Conservation (phyloP, 805 yeast species). For the Candida wancherniae region DNA sequence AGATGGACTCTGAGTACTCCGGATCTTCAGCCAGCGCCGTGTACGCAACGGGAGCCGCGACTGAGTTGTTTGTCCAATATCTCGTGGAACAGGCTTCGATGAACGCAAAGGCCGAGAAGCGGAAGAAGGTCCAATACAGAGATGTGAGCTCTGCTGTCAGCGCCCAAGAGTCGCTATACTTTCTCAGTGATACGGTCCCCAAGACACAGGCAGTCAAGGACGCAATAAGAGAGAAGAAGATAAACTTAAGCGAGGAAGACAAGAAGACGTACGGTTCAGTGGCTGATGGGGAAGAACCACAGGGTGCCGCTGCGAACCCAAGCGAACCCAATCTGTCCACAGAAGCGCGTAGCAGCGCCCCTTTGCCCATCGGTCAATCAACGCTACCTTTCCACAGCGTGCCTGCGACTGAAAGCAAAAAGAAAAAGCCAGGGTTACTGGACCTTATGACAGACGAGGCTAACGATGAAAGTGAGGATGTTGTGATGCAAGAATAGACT, state of each 20-base stretch:
- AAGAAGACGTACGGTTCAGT: constrained; percentile 5
- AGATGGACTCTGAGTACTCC: constrained; percentile 68
- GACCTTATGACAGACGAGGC: constrained; percentile 27
- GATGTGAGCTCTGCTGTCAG: constrained; percentile 66
- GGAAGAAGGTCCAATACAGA: constrained; percentile 65
- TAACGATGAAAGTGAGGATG: constrained; percentile 5
- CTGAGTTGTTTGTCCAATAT: constrained; percentile 67
- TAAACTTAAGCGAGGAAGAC: constrained; percentile 19
- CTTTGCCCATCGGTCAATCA: constrained; percentile 39
- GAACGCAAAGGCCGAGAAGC: constrained; percentile 56
- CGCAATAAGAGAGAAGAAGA: constrained; percentile 40
- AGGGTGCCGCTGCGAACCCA: background rate
- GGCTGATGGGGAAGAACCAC: constrained; percentile 1
- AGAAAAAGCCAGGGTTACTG: constrained; percentile 31
- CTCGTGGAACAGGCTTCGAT: constrained; percentile 67
- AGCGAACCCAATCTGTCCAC: constrained; percentile 1
- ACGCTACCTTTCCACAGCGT: constrained; percentile 25
- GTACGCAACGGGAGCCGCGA: constrained; percentile 71
- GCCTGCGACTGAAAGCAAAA: constrained; percentile 6
- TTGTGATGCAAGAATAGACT: constrained; percentile 9
- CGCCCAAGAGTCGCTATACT: constrained; percentile 54
- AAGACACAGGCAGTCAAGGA: constrained; percentile 49
- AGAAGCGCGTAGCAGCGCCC: no score
- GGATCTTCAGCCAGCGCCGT: constrained; percentile 68
- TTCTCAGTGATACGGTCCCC: constrained; percentile 66